These are phyloP conservation scores for Neurospora crassa DNA, from an alignment of 2,329 filamentous ascomycete species.

Conservation along the genomic window DNA sequence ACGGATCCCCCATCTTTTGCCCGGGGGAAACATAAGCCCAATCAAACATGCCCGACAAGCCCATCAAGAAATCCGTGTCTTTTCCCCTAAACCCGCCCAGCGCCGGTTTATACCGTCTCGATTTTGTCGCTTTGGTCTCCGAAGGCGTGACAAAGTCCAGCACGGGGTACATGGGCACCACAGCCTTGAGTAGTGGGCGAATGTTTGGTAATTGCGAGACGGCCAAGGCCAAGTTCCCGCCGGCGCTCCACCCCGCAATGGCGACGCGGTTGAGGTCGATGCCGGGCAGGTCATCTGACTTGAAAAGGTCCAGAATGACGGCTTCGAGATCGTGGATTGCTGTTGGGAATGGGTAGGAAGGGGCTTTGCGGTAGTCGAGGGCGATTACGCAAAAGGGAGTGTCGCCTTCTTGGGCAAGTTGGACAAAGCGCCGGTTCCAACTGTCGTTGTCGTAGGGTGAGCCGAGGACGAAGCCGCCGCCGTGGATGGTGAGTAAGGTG, in stretches of 20 bases:
- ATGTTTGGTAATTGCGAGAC: conserved; percentile 30
- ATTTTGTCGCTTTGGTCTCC: conserved; percentile 19
- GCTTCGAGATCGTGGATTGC: conserved; percentile 36
- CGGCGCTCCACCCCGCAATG: conserved; percentile 40
- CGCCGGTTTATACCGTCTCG: conserved; percentile 27
- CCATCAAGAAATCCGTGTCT: conserved; percentile 19
- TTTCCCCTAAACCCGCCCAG: conserved; percentile 21
- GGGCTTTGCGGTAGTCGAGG: conserved; percentile 40
- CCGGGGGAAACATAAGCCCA: conserved; percentile 32
- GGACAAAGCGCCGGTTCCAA: conserved; percentile 35
- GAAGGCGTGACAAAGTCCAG: conserved; percentile 28
- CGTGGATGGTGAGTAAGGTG: conserved; percentile 40
- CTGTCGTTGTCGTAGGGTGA: conserved; percentile 33
- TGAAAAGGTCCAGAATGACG: conserved; percentile 30
- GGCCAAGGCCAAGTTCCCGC: conserved; percentile 37
- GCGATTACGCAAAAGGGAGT: conserved; percentile 34
- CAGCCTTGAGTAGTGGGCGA: conserved; percentile 22
- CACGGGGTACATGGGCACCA: conserved; percentile 34
- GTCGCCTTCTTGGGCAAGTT: conserved; percentile 10
- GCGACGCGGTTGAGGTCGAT: conserved; percentile 33
- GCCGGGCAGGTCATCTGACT: conserved; percentile 25
- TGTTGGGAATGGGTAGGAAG: conserved; percentile 32
- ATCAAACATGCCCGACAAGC: conserved; percentile 24
- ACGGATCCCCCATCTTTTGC: conserved; percentile 25
- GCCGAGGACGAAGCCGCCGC: conserved; percentile 39